Evolutionary conservation across 148 eudicot genomes (phyloP).

Genomic region (Cornus controversa): DNA sequence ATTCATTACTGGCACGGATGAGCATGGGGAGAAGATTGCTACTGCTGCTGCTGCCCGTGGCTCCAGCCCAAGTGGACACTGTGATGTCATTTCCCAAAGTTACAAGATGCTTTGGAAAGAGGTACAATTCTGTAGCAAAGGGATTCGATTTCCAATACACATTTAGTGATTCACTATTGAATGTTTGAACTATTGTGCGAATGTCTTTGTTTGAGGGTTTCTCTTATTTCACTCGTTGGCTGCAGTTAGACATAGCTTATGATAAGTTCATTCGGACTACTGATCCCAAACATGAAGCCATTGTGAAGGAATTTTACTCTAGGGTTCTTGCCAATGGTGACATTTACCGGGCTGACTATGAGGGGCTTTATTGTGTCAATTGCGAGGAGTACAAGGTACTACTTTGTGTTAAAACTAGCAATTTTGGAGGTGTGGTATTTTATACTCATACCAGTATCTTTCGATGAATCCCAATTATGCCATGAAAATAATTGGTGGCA

Average conservation of each 20-base stretch:
- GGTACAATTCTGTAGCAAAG: slow-evolving; percentile 32
- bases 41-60: slow-evolving; percentile 76
- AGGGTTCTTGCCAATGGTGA: slow-evolving; percentile 92
- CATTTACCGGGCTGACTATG: slow-evolving; percentile 91
- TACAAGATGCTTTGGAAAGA: slow-evolving; percentile 80
- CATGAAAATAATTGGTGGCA: neutral
- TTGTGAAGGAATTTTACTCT: slow-evolving; percentile 84
- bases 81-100: slow-evolving; percentile 74
- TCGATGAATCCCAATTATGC: neutral
- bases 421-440: neutral
- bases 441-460: neutral
- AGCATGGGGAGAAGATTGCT: slow-evolving; percentile 99
- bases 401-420: neutral
- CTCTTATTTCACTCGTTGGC: slow-evolving; percentile 9
- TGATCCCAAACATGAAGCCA: slow-evolving; percentile 73
- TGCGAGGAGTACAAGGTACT: slow-evolving; percentile 97
- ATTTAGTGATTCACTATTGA: neutral
- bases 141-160: neutral
- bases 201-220: neutral
- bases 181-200: slow-evolving; percentile 9
- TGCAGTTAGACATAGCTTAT: slow-evolving; percentile 88
- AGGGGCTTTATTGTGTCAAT: slow-evolving; percentile 93
- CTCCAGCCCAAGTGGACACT: slow-evolving; percentile 73
- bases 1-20: slow-evolving; percentile 98
- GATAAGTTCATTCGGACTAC: slow-evolving; percentile 96